phyloP scores from a whole-genome alignment of 2,329 filamentous ascomycete genomes.

The Aspergillus felis region DNA sequence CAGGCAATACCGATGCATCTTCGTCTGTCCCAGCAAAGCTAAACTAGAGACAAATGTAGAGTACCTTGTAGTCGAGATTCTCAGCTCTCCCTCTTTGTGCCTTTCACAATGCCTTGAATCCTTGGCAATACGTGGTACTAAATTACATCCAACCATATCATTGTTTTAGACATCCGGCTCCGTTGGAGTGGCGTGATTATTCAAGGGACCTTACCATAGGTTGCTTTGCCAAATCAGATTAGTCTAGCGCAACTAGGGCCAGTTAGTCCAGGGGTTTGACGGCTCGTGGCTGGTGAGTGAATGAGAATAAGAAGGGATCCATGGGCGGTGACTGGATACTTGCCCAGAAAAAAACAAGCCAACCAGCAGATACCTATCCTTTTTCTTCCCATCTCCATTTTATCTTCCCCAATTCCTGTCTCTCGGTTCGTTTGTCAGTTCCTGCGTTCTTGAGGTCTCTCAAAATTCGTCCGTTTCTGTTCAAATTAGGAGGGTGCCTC shows the following conservation, averaged over 20 bases:
- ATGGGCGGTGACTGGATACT: not conserved
- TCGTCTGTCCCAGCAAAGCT: not conserved
- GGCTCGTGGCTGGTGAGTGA: too few species aligned
- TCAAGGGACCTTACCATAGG: not conserved
- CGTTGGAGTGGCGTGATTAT: not conserved
- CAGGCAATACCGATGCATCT: not conserved
- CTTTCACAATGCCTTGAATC: not conserved
- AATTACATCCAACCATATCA: not conserved
- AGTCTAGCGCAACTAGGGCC: not conserved
- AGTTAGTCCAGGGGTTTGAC: not conserved
- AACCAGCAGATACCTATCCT: not conserved
- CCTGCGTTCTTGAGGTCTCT: not conserved
- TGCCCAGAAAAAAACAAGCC: not conserved
- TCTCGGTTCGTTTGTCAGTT: not conserved
- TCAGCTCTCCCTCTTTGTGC: not conserved
- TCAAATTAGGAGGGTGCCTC: constrained; percentile 7
- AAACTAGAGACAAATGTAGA: not conserved
- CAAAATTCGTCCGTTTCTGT: not conserved
- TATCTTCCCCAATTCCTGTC: not conserved
- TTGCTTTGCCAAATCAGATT: not conserved
- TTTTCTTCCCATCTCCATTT: not conserved
- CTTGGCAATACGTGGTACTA: not conserved
- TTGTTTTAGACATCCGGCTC: not conserved
- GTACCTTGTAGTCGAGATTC: not conserved
- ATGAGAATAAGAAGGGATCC: not conserved